These are phyloP conservation scores for Pestalotiopsis sp. DNA, from an alignment of 2,329 filamentous ascomycete species.

Conservation along the genomic window DNA sequence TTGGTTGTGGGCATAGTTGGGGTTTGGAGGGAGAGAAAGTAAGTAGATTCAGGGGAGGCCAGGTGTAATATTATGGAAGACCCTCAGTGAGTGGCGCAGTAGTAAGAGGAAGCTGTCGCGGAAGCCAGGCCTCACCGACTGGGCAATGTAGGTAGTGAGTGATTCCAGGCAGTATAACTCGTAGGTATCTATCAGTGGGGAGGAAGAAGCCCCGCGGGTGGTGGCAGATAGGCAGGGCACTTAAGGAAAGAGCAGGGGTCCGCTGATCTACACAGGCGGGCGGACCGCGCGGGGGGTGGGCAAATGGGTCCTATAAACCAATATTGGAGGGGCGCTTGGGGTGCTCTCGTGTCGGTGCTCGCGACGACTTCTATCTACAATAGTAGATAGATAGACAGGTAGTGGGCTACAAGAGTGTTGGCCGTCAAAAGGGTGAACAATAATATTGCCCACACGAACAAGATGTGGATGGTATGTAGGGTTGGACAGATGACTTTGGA, in stretches of 20 bases:
- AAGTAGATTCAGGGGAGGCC: background rate
- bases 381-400: background rate
- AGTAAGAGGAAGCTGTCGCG: background rate
- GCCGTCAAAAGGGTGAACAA: background rate
- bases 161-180: background rate
- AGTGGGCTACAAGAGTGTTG: background rate
- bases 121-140: slow-evolving; percentile 11
- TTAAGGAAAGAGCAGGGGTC: background rate
- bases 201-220: slow-evolving; percentile 10
- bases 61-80: background rate
- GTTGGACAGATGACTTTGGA: background rate
- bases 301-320: background rate
- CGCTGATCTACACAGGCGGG: slow-evolving; percentile 12
- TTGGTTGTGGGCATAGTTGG: slow-evolving; percentile 13
- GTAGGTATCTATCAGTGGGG: background rate
- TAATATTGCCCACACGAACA: background rate
- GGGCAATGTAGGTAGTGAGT: background rate
- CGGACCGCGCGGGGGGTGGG: slow-evolving; percentile 3
- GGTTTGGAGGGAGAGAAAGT: background rate
- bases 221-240: background rate
- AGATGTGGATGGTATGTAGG: background rate
- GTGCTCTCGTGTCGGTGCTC: background rate
- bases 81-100: background rate
- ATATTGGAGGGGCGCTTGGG: background rate
- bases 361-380: background rate